phyloP scores from a whole-genome alignment of 176 grass and related monocot species.

The Cenchrus purpureus region DNA sequence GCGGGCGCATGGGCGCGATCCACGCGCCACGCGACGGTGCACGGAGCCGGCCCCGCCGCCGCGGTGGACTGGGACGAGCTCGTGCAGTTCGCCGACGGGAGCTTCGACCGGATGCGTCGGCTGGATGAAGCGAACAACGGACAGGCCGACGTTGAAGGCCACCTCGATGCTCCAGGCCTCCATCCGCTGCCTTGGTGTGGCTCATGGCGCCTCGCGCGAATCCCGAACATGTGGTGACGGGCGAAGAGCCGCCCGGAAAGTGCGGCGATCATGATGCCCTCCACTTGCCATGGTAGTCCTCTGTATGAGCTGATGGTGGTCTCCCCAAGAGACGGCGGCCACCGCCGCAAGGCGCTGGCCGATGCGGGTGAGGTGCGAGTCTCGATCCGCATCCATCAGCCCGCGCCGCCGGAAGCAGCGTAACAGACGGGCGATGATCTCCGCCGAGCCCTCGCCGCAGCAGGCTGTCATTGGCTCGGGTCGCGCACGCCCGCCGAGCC shows the following conservation, averaged over 20 bases:
- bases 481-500: conserved; percentile 45
- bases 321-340: conserved; percentile 96
- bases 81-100: conserved; percentile 70
- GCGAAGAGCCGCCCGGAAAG: conserved; percentile 64
- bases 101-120: conserved; percentile 83
- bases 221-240: conserved; percentile 80
- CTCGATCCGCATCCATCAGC: conserved; percentile 78
- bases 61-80: conserved; percentile 50
- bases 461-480: conserved; percentile 59
- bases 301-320: conserved; percentile 89
- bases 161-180: conserved; percentile 98
- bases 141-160: conserved; percentile 90
- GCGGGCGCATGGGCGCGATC: conserved; percentile 26
- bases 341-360: conserved; percentile 66
- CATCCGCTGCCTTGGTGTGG: conserved; percentile 97
- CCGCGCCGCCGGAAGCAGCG: conserved; percentile 93
- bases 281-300: conserved; percentile 80
- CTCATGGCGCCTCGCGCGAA: conserved; percentile 96
- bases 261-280: conserved; percentile 94
- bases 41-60: conserved; percentile 31
- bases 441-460: conserved; percentile 85
- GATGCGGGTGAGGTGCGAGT: conserved; percentile 90
- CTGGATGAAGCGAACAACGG: conserved; percentile 91
- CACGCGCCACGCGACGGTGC: conserved; percentile 46
- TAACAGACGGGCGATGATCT: conserved; percentile 87